These are phyloP conservation scores for Flaveria bidentis DNA, from an alignment of 129 eudicot genomes.

Conservation along the genomic window DNA sequence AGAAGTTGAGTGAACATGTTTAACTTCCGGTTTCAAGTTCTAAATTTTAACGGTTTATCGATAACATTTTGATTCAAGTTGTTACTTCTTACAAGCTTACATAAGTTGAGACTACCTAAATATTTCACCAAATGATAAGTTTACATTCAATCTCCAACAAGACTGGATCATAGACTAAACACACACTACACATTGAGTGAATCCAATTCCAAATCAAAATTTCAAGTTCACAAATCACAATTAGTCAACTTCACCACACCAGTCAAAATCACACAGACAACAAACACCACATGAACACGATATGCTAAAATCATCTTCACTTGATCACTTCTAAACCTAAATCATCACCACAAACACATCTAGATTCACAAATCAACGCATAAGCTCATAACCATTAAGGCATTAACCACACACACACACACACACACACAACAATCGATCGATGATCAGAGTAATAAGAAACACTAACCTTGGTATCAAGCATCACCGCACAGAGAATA, in stretches of 20 bases:
- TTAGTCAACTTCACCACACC: background rate
- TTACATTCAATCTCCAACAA: slow-evolving; percentile 1
- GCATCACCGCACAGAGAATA: slow-evolving; percentile 62
- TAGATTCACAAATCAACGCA: background rate
- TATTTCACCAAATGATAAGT: background rate
- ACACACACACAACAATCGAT: background rate
- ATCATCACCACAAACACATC: slow-evolving; percentile 13
- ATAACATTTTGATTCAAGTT: background rate
- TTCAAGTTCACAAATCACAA: background rate
- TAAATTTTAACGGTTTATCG: too few relatives aligned
- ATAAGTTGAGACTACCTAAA: background rate
- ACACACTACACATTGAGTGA: background rate
- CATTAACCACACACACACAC: too few relatives aligned
- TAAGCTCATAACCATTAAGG: background rate
- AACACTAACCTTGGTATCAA: slow-evolving; percentile 53
- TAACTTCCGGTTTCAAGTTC: too few relatives aligned
- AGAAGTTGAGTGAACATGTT: background rate
- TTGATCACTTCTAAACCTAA: slow-evolving; percentile 14
- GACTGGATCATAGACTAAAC: background rate
- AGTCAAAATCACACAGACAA: slow-evolving; percentile 17
- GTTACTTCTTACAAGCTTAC: background rate
- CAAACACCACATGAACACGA: background rate
- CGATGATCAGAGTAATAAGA: background rate
- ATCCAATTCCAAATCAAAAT: background rate
- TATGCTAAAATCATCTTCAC: background rate